Conservation (phyloP, 2,329 filamentous ascomycete species). For the Botrytis fabae region DNA sequence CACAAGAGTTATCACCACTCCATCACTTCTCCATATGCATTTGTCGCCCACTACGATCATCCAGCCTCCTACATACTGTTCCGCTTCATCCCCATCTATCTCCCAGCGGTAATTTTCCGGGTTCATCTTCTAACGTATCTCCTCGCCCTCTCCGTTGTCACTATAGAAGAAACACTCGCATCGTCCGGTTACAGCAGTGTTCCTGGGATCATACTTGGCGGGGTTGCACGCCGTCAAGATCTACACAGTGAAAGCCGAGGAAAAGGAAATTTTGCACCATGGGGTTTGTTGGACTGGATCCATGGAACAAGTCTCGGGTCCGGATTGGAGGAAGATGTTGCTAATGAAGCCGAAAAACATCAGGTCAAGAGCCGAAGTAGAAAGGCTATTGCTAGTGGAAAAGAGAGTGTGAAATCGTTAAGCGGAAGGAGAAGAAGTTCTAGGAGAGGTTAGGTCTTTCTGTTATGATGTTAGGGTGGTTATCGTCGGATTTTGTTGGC, state of each 20-base stretch:
- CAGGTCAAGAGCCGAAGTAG: slow-evolving; percentile 47
- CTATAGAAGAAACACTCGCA: slow-evolving; percentile 65
- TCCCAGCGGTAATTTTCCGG: slow-evolving; percentile 64
- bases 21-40: slow-evolving; percentile 57
- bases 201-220: slow-evolving; percentile 52
- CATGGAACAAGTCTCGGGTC: slow-evolving; percentile 56
- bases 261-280: slow-evolving; percentile 60
- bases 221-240: slow-evolving; percentile 53
- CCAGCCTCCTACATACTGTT: slow-evolving; percentile 63
- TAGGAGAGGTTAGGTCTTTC: slow-evolving; percentile 26
- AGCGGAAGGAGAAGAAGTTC: slow-evolving; percentile 34
- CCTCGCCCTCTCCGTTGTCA: slow-evolving; percentile 61
- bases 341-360: slow-evolving; percentile 57
- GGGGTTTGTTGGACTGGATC: slow-evolving; percentile 63
- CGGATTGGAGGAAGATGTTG: slow-evolving; percentile 55
- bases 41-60: slow-evolving; percentile 67
- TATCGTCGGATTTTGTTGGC: neutral
- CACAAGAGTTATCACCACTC: slow-evolving; percentile 53
- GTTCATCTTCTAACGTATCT: slow-evolving; percentile 74
- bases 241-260: slow-evolving; percentile 59
- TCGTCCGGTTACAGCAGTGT: slow-evolving; percentile 66
- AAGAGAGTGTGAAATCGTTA: slow-evolving; percentile 37
- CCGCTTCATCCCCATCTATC: slow-evolving; percentile 64
- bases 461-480: neutral
- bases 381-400: slow-evolving; percentile 41